Base-by-base conservation (phyloP, 306 rosid genomes). In the Trifolium fragiferum region DNA sequence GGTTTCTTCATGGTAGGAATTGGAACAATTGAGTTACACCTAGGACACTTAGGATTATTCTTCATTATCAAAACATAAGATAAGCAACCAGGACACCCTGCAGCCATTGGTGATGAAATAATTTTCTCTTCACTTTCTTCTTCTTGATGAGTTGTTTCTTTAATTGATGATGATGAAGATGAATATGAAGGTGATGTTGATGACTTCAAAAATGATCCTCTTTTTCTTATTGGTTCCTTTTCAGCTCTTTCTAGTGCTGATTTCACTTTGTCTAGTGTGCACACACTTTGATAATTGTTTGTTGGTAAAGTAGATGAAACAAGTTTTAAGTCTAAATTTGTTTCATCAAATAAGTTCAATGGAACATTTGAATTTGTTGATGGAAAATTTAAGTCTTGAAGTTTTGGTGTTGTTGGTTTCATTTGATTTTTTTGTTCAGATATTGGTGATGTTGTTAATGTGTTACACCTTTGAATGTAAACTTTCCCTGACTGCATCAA, bases 181-280 rank as follows among this genome's bases (percentile, higher is more conserved):
- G 96, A 87, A 23, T 87, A 83, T 0, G 97, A 85, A 0, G 96
- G 89, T 0, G 98, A 81, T 2, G 78, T 10, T 1, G 97, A 4
- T 0, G 96, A 75, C 41, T 84, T 91, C 85, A 90, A 82, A 21
- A 87, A 74, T 6, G 91, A 72, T 0, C 87, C 19, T 0, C 97
- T 72, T 77, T 85, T 88, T 70, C 84, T 91, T 0, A 80, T 37
- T 0, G 97, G 96, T 55, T 91, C 97, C 21, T 87, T 94, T 79
- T 92, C 98, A n/a, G 98, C 99, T 75, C 99, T 87, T 61, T 90
- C 97, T 0, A 95, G 86, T 19, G 99, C 99, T 2, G 88, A 89
- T 69, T 95, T 95, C 77, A 95, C 99, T 76, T 92, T 95, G 79
- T 95, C 99, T 20, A 95, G 88, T 23, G 99, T 92, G 76, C 99